These are phyloP conservation scores for Papiliotrema nemorosa DNA, from an alignment of 1,284 basidiomycete species.

Conservation along the genomic window DNA sequence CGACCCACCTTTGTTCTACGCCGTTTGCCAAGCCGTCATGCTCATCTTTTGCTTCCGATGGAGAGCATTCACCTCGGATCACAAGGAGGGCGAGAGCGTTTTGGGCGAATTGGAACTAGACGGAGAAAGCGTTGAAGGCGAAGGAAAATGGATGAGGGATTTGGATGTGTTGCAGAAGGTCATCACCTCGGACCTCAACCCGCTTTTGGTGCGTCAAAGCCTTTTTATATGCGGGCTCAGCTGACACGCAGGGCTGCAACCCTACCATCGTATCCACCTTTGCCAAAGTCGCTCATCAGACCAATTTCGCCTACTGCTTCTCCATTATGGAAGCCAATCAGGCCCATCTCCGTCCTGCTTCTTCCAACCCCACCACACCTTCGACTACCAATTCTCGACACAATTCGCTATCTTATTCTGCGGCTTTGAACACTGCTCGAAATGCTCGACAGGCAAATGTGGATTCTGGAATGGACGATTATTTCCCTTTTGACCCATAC, in stretches of 20 bases:
- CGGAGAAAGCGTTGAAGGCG: constrained; percentile 52
- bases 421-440: constrained; percentile 30
- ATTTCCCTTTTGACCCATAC: constrained; percentile 99
- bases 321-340: constrained; percentile 84
- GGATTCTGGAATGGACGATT: constrained; percentile 77
- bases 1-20: constrained; percentile 71
- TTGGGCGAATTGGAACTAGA: constrained; percentile 53
- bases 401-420: constrained; percentile 7
- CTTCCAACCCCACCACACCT: constrained; percentile 11
- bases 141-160: constrained; percentile 76
- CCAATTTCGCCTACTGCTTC: constrained; percentile 92
- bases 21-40: constrained; percentile 87
- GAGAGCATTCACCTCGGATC: constrained; percentile 54
- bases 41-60: constrained; percentile 98
- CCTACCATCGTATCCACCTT: constrained; percentile 89
- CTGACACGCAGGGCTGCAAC: constrained; percentile 67
- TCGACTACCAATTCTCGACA: constrained; percentile 3
- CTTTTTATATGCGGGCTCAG: neutral
- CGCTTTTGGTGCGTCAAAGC: constrained; percentile 64
- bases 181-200: constrained; percentile 80
- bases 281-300: constrained; percentile 85
- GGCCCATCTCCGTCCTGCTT: constrained; percentile 19
- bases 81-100: constrained; percentile 56
- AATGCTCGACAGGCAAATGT: constrained; percentile 47
- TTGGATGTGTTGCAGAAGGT: constrained; percentile 75